phyloP scores from a whole-genome alignment of 2,329 filamentous ascomycete species.

The Penicillium sp. region DNA sequence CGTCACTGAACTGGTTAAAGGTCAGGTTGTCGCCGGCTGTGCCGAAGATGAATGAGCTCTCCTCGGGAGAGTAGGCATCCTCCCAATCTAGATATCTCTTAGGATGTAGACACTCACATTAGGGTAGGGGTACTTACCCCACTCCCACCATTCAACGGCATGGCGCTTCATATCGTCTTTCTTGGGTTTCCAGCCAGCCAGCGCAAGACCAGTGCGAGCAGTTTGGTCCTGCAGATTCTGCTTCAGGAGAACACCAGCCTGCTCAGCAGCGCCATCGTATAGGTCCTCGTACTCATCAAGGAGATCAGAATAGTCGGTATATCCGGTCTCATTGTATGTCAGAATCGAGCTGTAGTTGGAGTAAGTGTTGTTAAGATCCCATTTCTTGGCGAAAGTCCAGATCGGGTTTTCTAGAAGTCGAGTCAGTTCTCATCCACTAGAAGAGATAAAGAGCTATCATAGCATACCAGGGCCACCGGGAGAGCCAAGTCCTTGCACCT shows the following conservation, averaged over 20 bases:
- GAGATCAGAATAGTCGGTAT: constrained; percentile 47
- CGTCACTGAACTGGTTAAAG: constrained; percentile 58
- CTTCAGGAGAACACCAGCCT: constrained; percentile 54
- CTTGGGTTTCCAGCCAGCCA: constrained; percentile 60
- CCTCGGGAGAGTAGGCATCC: constrained; percentile 53
- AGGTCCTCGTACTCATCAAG: constrained; percentile 49
- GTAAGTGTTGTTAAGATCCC: constrained; percentile 48
- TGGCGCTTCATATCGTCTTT: constrained; percentile 32
- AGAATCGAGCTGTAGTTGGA: constrained; percentile 56
- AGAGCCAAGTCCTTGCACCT: constrained; percentile 43
- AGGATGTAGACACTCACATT: constrained; percentile 1
- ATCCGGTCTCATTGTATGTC: constrained; percentile 57
- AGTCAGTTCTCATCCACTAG: background rate
- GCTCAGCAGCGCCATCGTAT: constrained; percentile 45
- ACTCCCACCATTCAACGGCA: constrained; percentile 58
- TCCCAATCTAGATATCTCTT: constrained; percentile 51
- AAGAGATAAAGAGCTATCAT: constrained; percentile 33
- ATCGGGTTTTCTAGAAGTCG: constrained; percentile 47
- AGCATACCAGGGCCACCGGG: constrained; percentile 33
- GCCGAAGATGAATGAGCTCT: constrained; percentile 53
- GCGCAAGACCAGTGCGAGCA: constrained; percentile 53
- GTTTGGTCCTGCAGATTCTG: constrained; percentile 59
- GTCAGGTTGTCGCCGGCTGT: constrained; percentile 55
- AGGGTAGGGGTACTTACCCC: constrained; percentile 26
- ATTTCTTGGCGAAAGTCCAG: constrained; percentile 43